phyloP scores from a whole-genome alignment of 2,329 filamentous ascomycete genomes.

The Coniochaeta sp. region DNA sequence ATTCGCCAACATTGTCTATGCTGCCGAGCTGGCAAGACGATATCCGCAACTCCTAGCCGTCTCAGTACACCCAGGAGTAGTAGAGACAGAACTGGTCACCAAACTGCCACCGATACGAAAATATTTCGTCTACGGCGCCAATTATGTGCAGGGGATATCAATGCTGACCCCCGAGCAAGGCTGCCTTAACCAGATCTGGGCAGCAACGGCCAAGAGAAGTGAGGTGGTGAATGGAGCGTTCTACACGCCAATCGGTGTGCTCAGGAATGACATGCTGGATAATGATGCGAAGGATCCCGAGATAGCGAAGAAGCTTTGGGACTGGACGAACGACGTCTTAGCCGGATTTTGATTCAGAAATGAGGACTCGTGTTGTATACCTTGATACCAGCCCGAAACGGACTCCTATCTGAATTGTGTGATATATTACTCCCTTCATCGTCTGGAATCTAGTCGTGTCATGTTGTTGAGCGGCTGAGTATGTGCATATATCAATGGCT shows the following conservation, averaged over 20 bases:
- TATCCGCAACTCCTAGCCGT: slow-evolving; percentile 29
- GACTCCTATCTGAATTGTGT: too few species aligned
- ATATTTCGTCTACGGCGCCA: slow-evolving; percentile 29
- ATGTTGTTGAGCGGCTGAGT: not conserved
- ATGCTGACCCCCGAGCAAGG: slow-evolving; percentile 9
- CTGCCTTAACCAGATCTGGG: slow-evolving; percentile 15
- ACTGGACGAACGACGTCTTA: not conserved
- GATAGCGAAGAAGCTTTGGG: not conserved
- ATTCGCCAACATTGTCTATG: slow-evolving; percentile 34
- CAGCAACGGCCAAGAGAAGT: not conserved
- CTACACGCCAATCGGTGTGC: not conserved
- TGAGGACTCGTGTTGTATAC: too few species aligned
- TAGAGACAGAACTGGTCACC: slow-evolving; percentile 20
- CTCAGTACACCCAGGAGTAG: slow-evolving; percentile 31
- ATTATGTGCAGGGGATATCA: not conserved
- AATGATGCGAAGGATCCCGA: not conserved
- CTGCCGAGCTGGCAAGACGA: slow-evolving; percentile 14
- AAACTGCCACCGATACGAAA: slow-evolving; percentile 24
- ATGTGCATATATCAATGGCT: not conserved
- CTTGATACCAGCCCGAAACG: too few species aligned
- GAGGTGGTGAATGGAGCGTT: not conserved
- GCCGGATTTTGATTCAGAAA: not conserved
- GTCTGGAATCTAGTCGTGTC: too few species aligned
- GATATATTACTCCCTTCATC: too few species aligned
- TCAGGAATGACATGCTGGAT: not conserved